These are phyloP conservation scores for Phanerochaete sordida DNA, from an alignment of 768 basidiomycete genomes.

Conservation along the genomic window DNA sequence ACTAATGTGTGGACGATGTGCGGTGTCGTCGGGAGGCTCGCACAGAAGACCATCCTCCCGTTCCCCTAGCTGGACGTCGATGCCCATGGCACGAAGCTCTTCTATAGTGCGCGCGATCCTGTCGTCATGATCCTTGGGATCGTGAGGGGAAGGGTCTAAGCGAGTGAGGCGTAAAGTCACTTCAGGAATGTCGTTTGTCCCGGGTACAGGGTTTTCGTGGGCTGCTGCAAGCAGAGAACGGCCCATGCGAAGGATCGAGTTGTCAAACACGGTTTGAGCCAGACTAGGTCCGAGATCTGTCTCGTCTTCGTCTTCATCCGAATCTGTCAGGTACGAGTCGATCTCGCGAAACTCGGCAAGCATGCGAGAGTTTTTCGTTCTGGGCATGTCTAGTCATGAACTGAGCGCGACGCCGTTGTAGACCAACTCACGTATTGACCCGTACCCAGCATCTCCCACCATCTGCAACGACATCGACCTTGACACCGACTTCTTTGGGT, in stretches of 20 bases:
- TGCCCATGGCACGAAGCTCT: slow-evolving; percentile 54
- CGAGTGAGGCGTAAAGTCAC: slow-evolving; percentile 70
- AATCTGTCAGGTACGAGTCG: slow-evolving; percentile 74
- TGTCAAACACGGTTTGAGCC: slow-evolving; percentile 56
- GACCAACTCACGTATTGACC: slow-evolving; percentile 75
- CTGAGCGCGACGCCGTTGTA: not conserved
- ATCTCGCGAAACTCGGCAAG: slow-evolving; percentile 80
- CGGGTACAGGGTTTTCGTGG: slow-evolving; percentile 44
- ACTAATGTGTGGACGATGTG: slow-evolving; percentile 18
- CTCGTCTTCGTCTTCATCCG: slow-evolving; percentile 35
- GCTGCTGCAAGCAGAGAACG: slow-evolving; percentile 66
- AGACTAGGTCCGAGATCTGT: slow-evolving; percentile 22
- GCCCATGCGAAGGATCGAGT: slow-evolving; percentile 71
- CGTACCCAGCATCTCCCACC: slow-evolving; percentile 77
- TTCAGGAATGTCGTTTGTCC: slow-evolving; percentile 35
- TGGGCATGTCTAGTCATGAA: slow-evolving; percentile 25
- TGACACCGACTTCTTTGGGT: slow-evolving; percentile 39
- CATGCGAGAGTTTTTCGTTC: slow-evolving; percentile 74
- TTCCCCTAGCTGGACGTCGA: slow-evolving; percentile 67
- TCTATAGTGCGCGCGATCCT: slow-evolving; percentile 62
- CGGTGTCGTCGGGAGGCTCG: slow-evolving; percentile 8
- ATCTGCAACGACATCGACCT: slow-evolving; percentile 80
- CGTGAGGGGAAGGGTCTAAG: slow-evolving; percentile 42
- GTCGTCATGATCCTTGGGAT: slow-evolving; percentile 37
- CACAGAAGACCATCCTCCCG: slow-evolving; percentile 29